Evolutionary conservation across 192 early-diverging fungal species (phyloP).

Genomic region (Coemansia brasiliensis): DNA sequence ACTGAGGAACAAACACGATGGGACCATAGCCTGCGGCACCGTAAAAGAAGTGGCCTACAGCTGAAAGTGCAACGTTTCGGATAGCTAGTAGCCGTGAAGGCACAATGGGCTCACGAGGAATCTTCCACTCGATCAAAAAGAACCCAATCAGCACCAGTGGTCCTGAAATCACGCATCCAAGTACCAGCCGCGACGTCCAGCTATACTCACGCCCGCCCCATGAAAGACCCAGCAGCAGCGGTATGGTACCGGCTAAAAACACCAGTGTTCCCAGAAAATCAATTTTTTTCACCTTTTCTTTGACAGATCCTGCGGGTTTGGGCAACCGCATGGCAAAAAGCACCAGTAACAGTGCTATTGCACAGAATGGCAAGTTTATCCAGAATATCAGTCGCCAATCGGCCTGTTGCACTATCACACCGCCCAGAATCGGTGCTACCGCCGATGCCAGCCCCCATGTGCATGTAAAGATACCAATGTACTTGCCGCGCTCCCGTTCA

Average conservation of each 20-base stretch:
- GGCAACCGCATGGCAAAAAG: conserved; percentile 64
- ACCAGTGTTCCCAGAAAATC: conserved; percentile 55
- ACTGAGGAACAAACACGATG: conserved; percentile 77
- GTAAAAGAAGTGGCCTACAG: conserved; percentile 63
- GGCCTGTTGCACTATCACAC: conserved; percentile 70
- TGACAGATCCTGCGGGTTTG: conserved; percentile 50
- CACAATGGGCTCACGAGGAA: conserved; percentile 61
- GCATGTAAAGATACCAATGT: conserved; percentile 77
- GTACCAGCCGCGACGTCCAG: conserved; percentile 67
- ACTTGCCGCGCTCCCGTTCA: conserved; percentile 83
- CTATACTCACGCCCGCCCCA: conserved; percentile 64
- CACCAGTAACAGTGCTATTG: conserved; percentile 60
- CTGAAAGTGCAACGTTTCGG: conserved; percentile 59
- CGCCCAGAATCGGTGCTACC: conserved; percentile 83
- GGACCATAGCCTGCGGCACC: conserved; percentile 63
- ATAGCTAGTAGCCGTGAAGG: conserved; percentile 62
- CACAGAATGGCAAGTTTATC: conserved; percentile 84
- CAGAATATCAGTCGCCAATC: conserved; percentile 76
- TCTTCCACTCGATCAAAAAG: conserved; percentile 58
- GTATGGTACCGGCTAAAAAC: conserved; percentile 50
- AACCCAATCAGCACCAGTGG: conserved; percentile 57
- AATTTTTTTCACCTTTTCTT: conserved; percentile 65
- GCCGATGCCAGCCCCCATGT: conserved; percentile 78
- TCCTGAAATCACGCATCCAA: conserved; percentile 58
- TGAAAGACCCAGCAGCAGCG: conserved; percentile 59